Conservation (phyloP, 768 basidiomycete species). For the Pseudohyphozyma bogoriensis region DNA sequence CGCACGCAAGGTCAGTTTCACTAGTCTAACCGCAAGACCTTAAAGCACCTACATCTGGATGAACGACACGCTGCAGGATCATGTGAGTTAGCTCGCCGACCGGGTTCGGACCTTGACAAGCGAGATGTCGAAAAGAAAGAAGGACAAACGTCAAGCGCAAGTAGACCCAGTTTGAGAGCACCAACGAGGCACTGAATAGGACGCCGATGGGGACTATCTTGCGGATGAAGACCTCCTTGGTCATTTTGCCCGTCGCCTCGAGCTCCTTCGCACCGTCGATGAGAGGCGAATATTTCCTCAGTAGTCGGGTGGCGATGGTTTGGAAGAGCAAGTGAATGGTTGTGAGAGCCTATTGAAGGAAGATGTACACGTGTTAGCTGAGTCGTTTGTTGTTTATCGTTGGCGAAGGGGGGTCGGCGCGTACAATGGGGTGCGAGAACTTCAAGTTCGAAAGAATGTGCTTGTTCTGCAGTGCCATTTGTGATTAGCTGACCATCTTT, state of each 20-base stretch:
- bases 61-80: neutral
- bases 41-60: neutral
- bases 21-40: neutral
- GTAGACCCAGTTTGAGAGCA: conserved; percentile 84
- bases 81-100: neutral
- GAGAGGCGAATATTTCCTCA: conserved; percentile 67
- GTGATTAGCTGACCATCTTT: no score
- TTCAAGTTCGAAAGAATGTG: conserved; percentile 48
- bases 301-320: conserved; percentile 72
- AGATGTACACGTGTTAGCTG: neutral
- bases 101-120: no score
- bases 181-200: conserved; percentile 59
- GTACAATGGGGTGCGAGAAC: conserved; percentile 84
- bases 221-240: conserved; percentile 62
- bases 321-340: conserved; percentile 36
- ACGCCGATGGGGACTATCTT: conserved; percentile 77
- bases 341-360: conserved; percentile 13
- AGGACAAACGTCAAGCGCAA: conserved; percentile 55
- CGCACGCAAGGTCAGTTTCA: no score
- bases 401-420: conserved; percentile 42
- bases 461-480: conserved; percentile 42
- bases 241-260: conserved; percentile 51
- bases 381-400: neutral
- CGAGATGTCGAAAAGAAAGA: no score
- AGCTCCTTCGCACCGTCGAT: conserved; percentile 63